Conservation (phyloP, 768 basidiomycete genomes). For the Pisolithus microcarpus region DNA sequence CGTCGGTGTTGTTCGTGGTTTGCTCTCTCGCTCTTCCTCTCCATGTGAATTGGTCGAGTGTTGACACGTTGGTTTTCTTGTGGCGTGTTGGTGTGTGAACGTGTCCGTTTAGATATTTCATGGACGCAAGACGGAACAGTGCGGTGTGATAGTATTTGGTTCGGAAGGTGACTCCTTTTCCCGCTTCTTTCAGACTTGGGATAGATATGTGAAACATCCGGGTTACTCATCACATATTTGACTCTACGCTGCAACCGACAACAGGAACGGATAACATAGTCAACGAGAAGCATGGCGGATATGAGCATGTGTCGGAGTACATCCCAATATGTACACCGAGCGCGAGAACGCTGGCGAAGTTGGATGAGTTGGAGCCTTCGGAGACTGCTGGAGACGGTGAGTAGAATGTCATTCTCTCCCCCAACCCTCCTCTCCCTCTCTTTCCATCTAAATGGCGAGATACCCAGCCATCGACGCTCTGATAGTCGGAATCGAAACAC, state of each 20-base stretch:
- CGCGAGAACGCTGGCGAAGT: conserved; percentile 54
- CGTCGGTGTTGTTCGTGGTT: neutral
- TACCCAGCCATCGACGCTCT: conserved; percentile 73
- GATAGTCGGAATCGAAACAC: conserved; percentile 79
- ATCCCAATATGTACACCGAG: conserved; percentile 65
- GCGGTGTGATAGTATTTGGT: conserved; percentile 87
- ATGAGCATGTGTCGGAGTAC: conserved; percentile 67
- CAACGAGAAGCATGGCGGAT: conserved; percentile 55
- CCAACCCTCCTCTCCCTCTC: neutral
- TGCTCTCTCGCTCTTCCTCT: no score
- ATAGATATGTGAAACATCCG: no score
- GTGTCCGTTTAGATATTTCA: conserved; percentile 65
- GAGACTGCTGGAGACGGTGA: conserved; percentile 57
- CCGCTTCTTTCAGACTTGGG: no score
- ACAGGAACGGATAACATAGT: conserved; percentile 63
- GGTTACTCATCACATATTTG: neutral
- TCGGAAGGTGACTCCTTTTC: conserved; percentile 46
- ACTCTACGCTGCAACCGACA: neutral
- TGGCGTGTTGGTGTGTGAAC: neutral
- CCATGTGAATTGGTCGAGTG: no score
- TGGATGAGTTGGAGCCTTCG: conserved; percentile 54
- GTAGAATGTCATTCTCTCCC: conserved; percentile 17
- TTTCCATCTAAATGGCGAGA: neutral
- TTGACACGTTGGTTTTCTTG: no score
- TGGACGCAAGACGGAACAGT: conserved; percentile 88